Evolutionary conservation across 805 yeast genomes (phyloP).

Genomic region (Candida xyloterini): DNA sequence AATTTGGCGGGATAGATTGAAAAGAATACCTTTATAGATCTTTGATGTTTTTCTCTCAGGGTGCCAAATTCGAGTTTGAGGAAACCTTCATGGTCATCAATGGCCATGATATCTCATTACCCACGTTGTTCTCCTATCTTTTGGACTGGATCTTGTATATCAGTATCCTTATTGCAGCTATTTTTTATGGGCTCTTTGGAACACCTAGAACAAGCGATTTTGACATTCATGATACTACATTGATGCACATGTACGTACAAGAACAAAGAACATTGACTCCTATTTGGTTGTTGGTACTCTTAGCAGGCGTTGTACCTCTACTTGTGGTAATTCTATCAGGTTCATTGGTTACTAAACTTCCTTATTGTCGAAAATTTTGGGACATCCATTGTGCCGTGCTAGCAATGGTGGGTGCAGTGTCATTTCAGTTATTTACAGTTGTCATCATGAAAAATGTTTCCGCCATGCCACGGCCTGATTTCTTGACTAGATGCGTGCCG

Average conservation of each 20-base stretch:
- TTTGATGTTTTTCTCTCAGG: slow-evolving; percentile 17
- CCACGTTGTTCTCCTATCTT: slow-evolving; percentile 30
- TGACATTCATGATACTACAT: slow-evolving; percentile 31
- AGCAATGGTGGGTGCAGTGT: slow-evolving; percentile 36
- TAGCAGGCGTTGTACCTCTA: slow-evolving; percentile 35
- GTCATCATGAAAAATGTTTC: slow-evolving; percentile 45
- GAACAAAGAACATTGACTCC: slow-evolving; percentile 36
- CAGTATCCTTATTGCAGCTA: slow-evolving; percentile 22
- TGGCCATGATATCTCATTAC: slow-evolving; percentile 26
- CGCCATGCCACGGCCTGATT: slow-evolving; percentile 53
- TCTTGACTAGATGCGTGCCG: slow-evolving; percentile 49
- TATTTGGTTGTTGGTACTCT: slow-evolving; percentile 29
- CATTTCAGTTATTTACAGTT: slow-evolving; percentile 38
- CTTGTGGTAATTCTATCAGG: slow-evolving; percentile 26
- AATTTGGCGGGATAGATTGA: slow-evolving; percentile 3
- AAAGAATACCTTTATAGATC: not conserved
- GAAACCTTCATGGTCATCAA: slow-evolving; percentile 28
- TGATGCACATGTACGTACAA: slow-evolving; percentile 35
- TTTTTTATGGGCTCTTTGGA: slow-evolving; percentile 32
- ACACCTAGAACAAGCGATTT: slow-evolving; percentile 43
- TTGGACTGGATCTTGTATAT: slow-evolving; percentile 33
- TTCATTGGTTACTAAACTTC: slow-evolving; percentile 19
- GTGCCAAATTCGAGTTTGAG: slow-evolving; percentile 23
- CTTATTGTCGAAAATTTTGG: slow-evolving; percentile 35
- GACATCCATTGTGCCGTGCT: slow-evolving; percentile 38